phyloP scores from a whole-genome alignment of 306 rosid genomes.

The Vigna reflexopilosa region DNA sequence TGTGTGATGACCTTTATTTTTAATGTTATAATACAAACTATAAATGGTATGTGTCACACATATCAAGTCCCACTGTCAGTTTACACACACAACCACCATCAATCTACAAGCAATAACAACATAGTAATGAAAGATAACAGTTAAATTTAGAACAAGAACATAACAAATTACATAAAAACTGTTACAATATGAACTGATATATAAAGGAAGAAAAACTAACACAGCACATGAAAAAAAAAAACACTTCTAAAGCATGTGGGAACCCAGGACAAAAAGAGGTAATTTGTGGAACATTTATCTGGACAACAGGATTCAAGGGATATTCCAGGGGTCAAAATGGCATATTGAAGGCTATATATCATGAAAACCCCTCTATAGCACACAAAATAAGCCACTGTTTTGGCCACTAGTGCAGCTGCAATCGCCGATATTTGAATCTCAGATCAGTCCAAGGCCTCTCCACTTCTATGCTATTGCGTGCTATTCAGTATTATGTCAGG shows the following conservation, averaged over 20 bases:
- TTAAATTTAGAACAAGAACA: not conserved
- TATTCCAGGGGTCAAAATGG: not conserved
- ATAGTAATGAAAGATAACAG: not conserved
- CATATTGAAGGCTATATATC: not conserved
- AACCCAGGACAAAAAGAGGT: not conserved
- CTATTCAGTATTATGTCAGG: not conserved
- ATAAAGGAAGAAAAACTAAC: not conserved
- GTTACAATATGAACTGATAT: not conserved
- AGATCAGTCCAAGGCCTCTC: not conserved
- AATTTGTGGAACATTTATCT: not conserved
- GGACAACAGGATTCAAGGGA: not conserved
- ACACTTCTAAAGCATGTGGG: not conserved
- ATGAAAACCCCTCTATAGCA: not conserved
- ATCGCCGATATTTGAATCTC: not conserved
- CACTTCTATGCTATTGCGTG: not conserved
- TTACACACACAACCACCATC: not conserved
- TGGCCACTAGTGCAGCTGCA: not conserved
- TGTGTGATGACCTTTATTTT: not conserved
- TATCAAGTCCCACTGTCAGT: not conserved
- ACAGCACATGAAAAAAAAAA: not conserved
- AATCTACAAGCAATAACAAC: not conserved
- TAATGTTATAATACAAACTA: no score
- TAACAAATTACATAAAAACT: not conserved
- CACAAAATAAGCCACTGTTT: not conserved
- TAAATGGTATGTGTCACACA: not conserved